Percentiles rank a stretch among this genome's conserved stretches.
Evolutionary conservation across 352 stramenopile species (phyloP).

Genomic region (Phytophthora multivora): DNA sequence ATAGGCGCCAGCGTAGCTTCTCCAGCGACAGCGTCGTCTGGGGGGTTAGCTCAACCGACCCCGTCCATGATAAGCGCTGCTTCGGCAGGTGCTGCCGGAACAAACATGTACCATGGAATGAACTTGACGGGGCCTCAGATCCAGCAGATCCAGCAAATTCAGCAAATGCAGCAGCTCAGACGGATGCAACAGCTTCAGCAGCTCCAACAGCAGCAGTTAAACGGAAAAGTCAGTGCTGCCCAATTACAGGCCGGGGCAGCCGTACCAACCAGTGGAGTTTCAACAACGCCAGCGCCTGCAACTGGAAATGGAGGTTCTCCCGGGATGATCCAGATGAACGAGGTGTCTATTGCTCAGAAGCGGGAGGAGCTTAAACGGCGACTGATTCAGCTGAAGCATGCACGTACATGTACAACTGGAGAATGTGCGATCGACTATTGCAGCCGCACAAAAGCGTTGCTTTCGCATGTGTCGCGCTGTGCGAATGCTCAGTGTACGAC

Average conservation of each 20-base stretch:
- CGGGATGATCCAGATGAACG: slow-evolving; percentile 76
- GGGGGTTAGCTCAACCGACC: slow-evolving; percentile 44
- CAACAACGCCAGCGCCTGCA: slow-evolving; percentile 23
- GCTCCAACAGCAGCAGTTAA: slow-evolving; percentile 60
- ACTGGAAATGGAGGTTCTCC: slow-evolving; percentile 28
- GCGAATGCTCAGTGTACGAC: slow-evolving; percentile 86
- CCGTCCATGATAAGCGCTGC: slow-evolving; percentile 46
- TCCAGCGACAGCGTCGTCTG: slow-evolving; percentile 33
- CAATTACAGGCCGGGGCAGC: slow-evolving; percentile 23
- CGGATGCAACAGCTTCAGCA: slow-evolving; percentile 84
- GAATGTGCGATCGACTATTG: slow-evolving; percentile 87
- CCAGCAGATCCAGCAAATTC: slow-evolving; percentile 86
- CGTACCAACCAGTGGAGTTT: slow-evolving; percentile 30
- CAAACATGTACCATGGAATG: slow-evolving; percentile 79
- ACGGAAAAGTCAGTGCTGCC: slow-evolving; percentile 32
- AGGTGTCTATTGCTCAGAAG: slow-evolving; percentile 84
- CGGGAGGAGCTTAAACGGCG: slow-evolving; percentile 85
- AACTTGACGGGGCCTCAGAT: slow-evolving; percentile 77
- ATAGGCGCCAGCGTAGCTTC: slow-evolving; percentile 65
- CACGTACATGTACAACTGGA: slow-evolving; percentile 73
- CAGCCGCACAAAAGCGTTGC: slow-evolving; percentile 75
- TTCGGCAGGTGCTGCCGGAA: slow-evolving; percentile 30
- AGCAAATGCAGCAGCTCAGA: slow-evolving; percentile 86
- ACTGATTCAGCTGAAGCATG: slow-evolving; percentile 88
- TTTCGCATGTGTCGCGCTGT: slow-evolving; percentile 84